phyloP scores from a whole-genome alignment of 2,329 filamentous ascomycete genomes.

The Pestalotiopsis sp. region DNA sequence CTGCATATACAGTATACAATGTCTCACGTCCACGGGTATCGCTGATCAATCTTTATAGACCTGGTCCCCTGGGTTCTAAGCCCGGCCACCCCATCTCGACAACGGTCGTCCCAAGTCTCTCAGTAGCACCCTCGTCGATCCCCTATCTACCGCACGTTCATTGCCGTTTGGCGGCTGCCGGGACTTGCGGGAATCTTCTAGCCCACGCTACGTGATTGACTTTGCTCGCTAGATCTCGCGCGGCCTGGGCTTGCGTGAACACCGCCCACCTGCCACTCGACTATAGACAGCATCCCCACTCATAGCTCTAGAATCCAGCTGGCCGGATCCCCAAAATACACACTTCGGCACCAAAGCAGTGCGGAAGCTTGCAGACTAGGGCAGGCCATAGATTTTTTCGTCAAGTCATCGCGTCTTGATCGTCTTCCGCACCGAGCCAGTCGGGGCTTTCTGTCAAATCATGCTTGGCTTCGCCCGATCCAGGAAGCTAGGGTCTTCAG shows the following conservation, averaged over 20 bases:
- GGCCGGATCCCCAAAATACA: neutral
- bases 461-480: constrained; percentile 32
- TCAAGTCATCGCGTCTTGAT: neutral
- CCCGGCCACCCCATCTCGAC: neutral
- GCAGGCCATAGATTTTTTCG: constrained; percentile 19
- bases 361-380: neutral
- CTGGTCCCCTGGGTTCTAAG: neutral
- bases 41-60: neutral
- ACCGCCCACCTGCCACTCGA: neutral
- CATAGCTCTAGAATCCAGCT: neutral
- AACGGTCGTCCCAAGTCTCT: neutral
- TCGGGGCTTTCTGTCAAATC: constrained; percentile 15
- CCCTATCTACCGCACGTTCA: neutral
- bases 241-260: neutral
- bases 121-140: neutral
- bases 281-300: constrained; percentile 2
- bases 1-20: neutral
- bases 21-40: neutral
- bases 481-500: constrained; percentile 27
- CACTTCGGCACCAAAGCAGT: neutral
- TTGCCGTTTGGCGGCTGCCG: neutral
- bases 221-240: constrained; percentile 1
- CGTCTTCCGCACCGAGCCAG: constrained; percentile 1
- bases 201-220: neutral
- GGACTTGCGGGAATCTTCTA: neutral